Evolutionary conservation across 768 basidiomycete genomes (phyloP).

Genomic region (Chalciporus piperatus): DNA sequence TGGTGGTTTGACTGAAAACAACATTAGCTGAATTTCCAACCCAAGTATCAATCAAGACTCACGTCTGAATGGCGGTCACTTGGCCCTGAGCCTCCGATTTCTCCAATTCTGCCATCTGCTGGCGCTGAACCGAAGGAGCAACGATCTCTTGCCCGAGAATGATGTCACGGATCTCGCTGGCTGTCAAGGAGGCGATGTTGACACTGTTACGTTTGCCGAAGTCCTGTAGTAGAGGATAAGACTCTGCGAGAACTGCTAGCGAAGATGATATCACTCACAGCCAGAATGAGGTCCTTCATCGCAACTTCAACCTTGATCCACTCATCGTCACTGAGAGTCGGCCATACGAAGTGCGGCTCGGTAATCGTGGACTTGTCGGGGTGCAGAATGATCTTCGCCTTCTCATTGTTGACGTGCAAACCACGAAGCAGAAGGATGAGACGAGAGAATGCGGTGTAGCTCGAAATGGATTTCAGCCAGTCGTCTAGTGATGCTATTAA

Average conservation of each 20-base stretch:
- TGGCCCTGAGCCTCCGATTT: constrained; percentile 95
- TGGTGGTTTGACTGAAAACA: constrained; percentile 77
- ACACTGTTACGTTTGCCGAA: constrained; percentile 99
- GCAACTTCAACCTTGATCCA: constrained; percentile 99
- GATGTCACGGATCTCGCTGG: constrained; percentile 96
- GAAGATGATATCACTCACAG: constrained; percentile 42
- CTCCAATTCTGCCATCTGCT: constrained; percentile 99
- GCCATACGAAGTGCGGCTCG: constrained; percentile 98
- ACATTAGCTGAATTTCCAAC: constrained; percentile 3
- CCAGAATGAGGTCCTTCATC: constrained; percentile 94
- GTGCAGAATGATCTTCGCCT: constrained; percentile 97
- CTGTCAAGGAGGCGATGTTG: constrained; percentile 95
- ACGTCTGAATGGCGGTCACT: constrained; percentile 94
- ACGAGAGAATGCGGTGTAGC: constrained; percentile 98
- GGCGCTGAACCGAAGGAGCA: constrained; percentile 91
- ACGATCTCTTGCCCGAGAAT: constrained; percentile 99
- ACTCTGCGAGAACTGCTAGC: neutral
- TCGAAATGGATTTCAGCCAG: constrained; percentile 98
- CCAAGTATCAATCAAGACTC: constrained; percentile 20
- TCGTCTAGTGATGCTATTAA: constrained; percentile 57
- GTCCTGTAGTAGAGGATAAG: constrained; percentile 50
- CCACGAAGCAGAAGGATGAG: constrained; percentile 96
- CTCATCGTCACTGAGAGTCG: constrained; percentile 86
- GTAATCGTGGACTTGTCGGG: constrained; percentile 97
- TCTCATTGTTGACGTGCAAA: constrained; percentile 98